Conservation (phyloP, 2,329 filamentous ascomycete genomes). For the Nemania abortiva region DNA sequence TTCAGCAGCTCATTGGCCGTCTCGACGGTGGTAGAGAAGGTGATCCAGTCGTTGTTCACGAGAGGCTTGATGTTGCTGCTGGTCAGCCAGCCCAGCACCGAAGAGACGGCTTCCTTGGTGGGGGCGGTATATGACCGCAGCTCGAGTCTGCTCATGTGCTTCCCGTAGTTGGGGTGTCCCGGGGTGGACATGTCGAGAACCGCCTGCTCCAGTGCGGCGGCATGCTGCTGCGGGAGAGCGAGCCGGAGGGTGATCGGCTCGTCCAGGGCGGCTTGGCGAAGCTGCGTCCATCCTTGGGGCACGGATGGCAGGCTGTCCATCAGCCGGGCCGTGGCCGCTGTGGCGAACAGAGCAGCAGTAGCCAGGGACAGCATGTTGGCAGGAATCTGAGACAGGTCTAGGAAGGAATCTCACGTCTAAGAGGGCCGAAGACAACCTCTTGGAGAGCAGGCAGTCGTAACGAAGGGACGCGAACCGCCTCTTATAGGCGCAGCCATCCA, state of each 20-base stretch:
- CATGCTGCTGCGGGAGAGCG: constrained; percentile 47
- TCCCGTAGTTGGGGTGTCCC: constrained; percentile 59
- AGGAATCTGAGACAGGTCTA: constrained; percentile 19
- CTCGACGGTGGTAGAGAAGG: constrained; percentile 56
- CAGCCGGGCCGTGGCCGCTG: constrained; percentile 48
- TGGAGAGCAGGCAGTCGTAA: background rate
- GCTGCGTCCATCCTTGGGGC: constrained; percentile 47
- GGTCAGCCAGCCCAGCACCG: constrained; percentile 61
- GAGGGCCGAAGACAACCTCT: constrained; percentile 20
- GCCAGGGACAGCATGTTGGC: constrained; percentile 45
- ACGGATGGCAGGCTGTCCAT: constrained; percentile 47
- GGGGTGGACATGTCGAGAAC: constrained; percentile 64
- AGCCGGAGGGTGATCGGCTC: constrained; percentile 45
- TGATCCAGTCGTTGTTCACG: constrained; percentile 57
- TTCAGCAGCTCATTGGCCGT: constrained; percentile 60
- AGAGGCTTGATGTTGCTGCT: constrained; percentile 53
- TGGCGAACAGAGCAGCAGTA: constrained; percentile 45
- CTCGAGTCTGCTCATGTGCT: constrained; percentile 61
- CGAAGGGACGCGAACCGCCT: constrained; percentile 13
- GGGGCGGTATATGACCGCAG: constrained; percentile 63
- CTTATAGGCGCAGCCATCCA: constrained; percentile 28
- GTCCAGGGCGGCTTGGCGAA: constrained; percentile 43
- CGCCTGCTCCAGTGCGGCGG: constrained; percentile 56
- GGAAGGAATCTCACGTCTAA: constrained; percentile 22
- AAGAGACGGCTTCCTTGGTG: constrained; percentile 53